Evolutionary conservation across 805 yeast species (phyloP).

Genomic region (Debaryomyces hansenii): DNA sequence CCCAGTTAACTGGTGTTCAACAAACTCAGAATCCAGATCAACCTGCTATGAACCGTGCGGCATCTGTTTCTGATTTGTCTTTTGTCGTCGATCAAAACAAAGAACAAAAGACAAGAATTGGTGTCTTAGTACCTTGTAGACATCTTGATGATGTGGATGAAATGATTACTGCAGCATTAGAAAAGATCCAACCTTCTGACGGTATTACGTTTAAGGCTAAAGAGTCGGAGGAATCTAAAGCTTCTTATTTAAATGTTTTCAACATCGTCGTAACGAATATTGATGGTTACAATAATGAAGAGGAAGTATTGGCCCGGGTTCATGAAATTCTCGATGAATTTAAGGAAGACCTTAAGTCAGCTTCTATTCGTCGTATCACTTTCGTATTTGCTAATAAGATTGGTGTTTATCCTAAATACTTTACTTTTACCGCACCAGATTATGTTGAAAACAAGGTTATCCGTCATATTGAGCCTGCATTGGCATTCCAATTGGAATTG

Average conservation of each 20-base stretch:
- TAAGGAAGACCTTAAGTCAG: constrained; percentile 65
- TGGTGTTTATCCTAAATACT: constrained; percentile 93
- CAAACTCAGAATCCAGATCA: constrained; percentile 44
- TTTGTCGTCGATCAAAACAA: constrained; percentile 72
- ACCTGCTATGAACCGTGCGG: constrained; percentile 69
- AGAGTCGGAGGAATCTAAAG: constrained; percentile 10
- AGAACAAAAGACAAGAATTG: constrained; percentile 74
- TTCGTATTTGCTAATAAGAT: constrained; percentile 81
- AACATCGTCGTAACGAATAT: constrained; percentile 73
- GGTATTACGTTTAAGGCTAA: constrained; percentile 34
- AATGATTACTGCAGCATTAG: constrained; percentile 71
- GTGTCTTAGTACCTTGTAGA: constrained; percentile 75
- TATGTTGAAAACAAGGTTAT: constrained; percentile 87
- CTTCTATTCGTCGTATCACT: constrained; percentile 88
- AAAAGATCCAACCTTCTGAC: constrained; percentile 55
- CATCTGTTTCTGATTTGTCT: constrained; percentile 89
- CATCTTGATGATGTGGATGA: constrained; percentile 92
- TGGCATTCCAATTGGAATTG: constrained; percentile 95
- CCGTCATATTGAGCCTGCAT: constrained; percentile 97
- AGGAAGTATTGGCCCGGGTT: constrained; percentile 63
- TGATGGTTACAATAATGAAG: constrained; percentile 74
- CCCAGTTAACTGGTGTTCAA: constrained; percentile 73
- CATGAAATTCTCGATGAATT: constrained; percentile 63
- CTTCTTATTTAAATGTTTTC: constrained; percentile 64
- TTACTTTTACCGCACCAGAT: constrained; percentile 88